Conservation (phyloP, 495 filamentous ascomycete species). For the Annulohypoxylon nitens region DNA sequence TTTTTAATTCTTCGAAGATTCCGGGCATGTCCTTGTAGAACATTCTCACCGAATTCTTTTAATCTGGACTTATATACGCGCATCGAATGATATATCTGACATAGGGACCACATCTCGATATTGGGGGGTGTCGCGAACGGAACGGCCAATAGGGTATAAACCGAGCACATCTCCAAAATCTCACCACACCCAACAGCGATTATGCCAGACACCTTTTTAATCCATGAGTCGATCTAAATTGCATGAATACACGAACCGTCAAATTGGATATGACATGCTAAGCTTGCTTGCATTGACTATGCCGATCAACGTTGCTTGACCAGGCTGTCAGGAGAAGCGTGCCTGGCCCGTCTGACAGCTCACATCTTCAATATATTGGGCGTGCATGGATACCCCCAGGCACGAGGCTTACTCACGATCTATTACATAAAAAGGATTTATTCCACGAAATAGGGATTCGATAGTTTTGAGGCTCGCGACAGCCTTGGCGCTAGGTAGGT, state of each 20-base stretch:
- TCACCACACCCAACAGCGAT: slow-evolving; percentile 17
- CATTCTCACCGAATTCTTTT: background rate
- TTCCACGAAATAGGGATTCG: background rate
- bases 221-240: slow-evolving; percentile 39
- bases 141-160: slow-evolving; percentile 29
- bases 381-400: background rate
- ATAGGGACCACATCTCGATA: background rate
- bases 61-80: background rate
- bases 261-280: background rate
- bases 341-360: slow-evolving; percentile 11
- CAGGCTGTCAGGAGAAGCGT: background rate
- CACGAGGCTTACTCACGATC: slow-evolving; percentile 4
- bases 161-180: slow-evolving; percentile 20
- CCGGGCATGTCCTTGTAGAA: slow-evolving; percentile 2
- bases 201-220: slow-evolving; percentile 25
- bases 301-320: slow-evolving; percentile 13
- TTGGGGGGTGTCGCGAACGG: background rate
- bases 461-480: background rate
- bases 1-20: background rate
- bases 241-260: slow-evolving; percentile 15
- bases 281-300: slow-evolving; percentile 9
- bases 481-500: background rate
- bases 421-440: background rate
- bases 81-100: background rate
- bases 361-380: slow-evolving; percentile 8